phyloP scores from a whole-genome alignment of 352 stramenopile species.

The Pilasporangium apinafurcum region DNA sequence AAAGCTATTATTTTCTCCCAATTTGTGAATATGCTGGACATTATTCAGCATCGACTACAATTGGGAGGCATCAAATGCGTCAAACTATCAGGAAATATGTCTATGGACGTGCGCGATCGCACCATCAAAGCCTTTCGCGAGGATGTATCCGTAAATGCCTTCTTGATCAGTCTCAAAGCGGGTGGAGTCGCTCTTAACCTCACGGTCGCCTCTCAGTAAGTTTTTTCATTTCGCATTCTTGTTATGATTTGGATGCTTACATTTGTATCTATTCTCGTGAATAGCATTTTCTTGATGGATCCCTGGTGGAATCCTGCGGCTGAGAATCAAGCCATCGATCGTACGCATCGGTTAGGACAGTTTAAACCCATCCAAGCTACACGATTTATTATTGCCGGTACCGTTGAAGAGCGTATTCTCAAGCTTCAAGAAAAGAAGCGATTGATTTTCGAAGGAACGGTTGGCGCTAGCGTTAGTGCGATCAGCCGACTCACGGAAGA shows the following conservation, averaged over 20 bases:
- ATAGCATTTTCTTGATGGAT: conserved; percentile 95
- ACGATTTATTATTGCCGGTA: conserved; percentile 97
- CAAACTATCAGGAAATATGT: conserved; percentile 90
- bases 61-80: conserved; percentile 84
- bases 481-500: conserved; percentile 91
- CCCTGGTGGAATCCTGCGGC: conserved; percentile 98
- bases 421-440: conserved; percentile 93
- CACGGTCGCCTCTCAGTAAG: conserved; percentile 93
- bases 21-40: conserved; percentile 99
- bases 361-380: conserved; percentile 96
- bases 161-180: conserved; percentile 98
- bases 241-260: neutral
- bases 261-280: neutral
- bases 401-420: conserved; percentile 97
- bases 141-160: conserved; percentile 90
- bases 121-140: conserved; percentile 82
- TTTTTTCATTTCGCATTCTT: conserved; percentile 9
- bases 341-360: conserved; percentile 97
- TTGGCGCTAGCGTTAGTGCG: conserved; percentile 88
- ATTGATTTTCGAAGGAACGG: conserved; percentile 99
- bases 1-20: conserved; percentile 99
- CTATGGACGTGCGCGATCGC: conserved; percentile 76
- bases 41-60: conserved; percentile 95
- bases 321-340: conserved; percentile 94
- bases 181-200: conserved; percentile 98